These are phyloP conservation scores for Oryza punctata DNA, from an alignment of 176 grass and related monocot species.

Conservation along the genomic window DNA sequence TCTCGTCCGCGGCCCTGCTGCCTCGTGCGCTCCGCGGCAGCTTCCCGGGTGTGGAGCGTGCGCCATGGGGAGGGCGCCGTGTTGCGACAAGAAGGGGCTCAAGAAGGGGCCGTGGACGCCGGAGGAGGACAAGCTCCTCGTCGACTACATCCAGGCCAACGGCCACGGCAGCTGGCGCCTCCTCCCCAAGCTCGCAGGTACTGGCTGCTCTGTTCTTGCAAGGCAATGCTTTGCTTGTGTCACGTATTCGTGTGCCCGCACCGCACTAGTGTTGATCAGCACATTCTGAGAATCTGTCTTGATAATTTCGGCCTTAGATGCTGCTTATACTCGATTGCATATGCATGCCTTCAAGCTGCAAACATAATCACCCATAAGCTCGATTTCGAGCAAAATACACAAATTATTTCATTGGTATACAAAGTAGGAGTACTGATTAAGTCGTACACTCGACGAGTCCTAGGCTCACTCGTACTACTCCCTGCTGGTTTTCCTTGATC, in stretches of 20 bases:
- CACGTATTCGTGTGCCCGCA: neutral
- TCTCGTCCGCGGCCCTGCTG: neutral
- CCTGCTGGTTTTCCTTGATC: neutral
- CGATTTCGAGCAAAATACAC: neutral
- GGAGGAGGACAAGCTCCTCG: conserved; percentile 97
- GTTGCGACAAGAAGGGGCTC: conserved; percentile 83
- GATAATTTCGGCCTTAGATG: neutral
- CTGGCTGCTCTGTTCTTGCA: neutral
- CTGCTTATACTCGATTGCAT: neutral
- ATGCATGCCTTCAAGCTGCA: neutral
- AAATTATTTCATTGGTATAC: neutral
- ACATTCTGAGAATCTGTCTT: neutral
- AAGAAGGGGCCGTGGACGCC: conserved; percentile 99
- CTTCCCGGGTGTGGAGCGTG: neutral
- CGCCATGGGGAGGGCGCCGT: conserved; percentile 88
- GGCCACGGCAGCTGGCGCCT: conserved; percentile 99
- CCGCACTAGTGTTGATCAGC: too few species aligned
- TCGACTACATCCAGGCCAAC: conserved; percentile 91
- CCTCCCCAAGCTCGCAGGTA: conserved; percentile 88
- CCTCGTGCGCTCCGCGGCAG: neutral
- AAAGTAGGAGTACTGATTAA: neutral
- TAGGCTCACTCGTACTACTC: neutral
- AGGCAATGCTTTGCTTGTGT: neutral
- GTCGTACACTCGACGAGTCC: neutral
- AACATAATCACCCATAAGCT: neutral